Evolutionary conservation across 768 basidiomycete species (phyloP).

Genomic region (Tricholoma terreum): DNA sequence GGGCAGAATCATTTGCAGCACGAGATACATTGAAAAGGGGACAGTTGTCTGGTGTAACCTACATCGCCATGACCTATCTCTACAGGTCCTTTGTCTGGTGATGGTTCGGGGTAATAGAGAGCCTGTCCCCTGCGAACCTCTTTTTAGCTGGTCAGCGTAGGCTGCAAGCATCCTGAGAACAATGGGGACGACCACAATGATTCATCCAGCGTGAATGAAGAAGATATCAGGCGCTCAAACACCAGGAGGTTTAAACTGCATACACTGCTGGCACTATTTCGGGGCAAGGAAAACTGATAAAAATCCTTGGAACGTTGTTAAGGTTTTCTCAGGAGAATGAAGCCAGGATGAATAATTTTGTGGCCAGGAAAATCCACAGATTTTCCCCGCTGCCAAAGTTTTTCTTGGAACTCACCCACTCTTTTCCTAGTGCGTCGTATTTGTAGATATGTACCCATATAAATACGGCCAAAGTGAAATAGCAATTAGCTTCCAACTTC

Average conservation of each 20-base stretch:
- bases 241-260: background rate
- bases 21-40: conserved; percentile 11
- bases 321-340: no score
- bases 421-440: no score
- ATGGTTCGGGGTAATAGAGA: conserved; percentile 15
- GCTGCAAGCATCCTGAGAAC: conserved; percentile 9
- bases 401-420: no score
- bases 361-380: no score
- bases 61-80: conserved; percentile 16
- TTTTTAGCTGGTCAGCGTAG: conserved; percentile 8
- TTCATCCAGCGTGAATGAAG: background rate
- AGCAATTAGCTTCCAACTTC: no score
- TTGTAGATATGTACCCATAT: no score
- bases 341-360: no score
- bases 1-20: conserved; percentile 5
- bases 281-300: no score
- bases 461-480: no score
- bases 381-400: no score
- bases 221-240: background rate
- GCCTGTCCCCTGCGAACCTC: conserved; percentile 7
- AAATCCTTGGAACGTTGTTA: no score
- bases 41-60: conserved; percentile 5
- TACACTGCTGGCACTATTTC: no score
- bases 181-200: background rate
- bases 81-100: conserved; percentile 6